Percentiles rank a stretch among this genome's conserved stretches.
Evolutionary conservation across 2,329 filamentous ascomycete genomes (phyloP).

Genomic region (Xylaria sp.): DNA sequence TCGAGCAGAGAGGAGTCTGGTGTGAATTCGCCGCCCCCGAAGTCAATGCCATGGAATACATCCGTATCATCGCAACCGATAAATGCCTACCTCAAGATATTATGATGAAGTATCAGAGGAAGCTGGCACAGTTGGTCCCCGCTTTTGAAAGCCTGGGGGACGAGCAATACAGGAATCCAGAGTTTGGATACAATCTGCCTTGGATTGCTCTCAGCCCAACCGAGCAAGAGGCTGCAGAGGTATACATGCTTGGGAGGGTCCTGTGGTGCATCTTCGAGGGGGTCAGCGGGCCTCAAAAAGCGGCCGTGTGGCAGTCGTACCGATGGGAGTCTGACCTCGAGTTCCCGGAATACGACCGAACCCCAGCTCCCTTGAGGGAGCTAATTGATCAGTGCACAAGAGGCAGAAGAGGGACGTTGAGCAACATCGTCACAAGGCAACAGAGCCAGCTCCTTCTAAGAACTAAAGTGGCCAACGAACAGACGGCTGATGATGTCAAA

Average conservation of each 20-base stretch:
- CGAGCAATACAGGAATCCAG: slow-evolving; percentile 52
- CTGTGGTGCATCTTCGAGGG: slow-evolving; percentile 67
- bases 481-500: slow-evolving; percentile 39
- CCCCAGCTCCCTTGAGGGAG: slow-evolving; percentile 47
- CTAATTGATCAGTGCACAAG: slow-evolving; percentile 57
- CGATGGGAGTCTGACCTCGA: slow-evolving; percentile 57
- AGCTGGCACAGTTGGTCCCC: slow-evolving; percentile 49
- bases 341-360: slow-evolving; percentile 55
- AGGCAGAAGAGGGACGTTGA: slow-evolving; percentile 50
- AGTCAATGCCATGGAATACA: slow-evolving; percentile 61
- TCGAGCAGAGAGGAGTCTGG: slow-evolving; percentile 66
- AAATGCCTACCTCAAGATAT: slow-evolving; percentile 47
- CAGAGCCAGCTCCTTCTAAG: slow-evolving; percentile 51
- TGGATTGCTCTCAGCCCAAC: slow-evolving; percentile 55
- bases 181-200: slow-evolving; percentile 56
- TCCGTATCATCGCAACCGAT: slow-evolving; percentile 56
- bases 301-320: slow-evolving; percentile 63
- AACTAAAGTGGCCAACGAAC: slow-evolving; percentile 34
- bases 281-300: slow-evolving; percentile 58
- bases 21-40: slow-evolving; percentile 64
- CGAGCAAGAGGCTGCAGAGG: slow-evolving; percentile 61
- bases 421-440: slow-evolving; percentile 47
- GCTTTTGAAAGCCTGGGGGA: slow-evolving; percentile 47
- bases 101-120: slow-evolving; percentile 44
- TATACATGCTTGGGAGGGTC: slow-evolving; percentile 64